Evolutionary conservation across 2,329 filamentous ascomycete species (phyloP), one percentile per base, ranked within the genome.

Genomic region (Celoporthe dispersa): DNA sequence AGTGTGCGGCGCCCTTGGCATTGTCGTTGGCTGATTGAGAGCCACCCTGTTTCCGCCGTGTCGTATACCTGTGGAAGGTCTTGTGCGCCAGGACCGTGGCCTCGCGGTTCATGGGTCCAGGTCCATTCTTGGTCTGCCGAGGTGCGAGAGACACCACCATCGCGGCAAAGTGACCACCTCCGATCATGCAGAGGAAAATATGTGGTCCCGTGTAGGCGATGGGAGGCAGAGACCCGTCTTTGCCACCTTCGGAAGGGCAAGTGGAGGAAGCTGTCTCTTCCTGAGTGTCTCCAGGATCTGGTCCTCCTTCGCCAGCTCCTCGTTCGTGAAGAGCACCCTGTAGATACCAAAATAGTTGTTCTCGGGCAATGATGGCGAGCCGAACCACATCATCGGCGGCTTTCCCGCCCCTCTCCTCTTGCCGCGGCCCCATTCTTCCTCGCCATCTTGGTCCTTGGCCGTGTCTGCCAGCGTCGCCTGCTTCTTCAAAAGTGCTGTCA

Each of bases 171-270:
- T 99, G 96, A 0, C 96, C 96, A 71, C 96, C 96, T 33, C 96
- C 96, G 65, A 99, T 97, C 96, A 99, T 99, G 81, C 94, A 98
- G 63, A 99, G 87, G 78, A 99, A 98, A 64, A 97, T 90, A 78
- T 98, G 94, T 2, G 94, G 93, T 9, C 91, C 90, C 33, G 90
- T 88, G 77, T 91, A 88, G 3, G 84, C 83, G 12, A 86, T 81
- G 1, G 84, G 82, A 2, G 86, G 84, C 6, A 88, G 79, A 22
- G 84, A 82, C 2, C 89, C 88, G 63, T 90, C 89, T 88, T 89
- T 51, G 85, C 81, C 1, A 86, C 82, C 71, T 87, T 87, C 41
- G 80, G 85, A 68, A 80, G 83, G 57, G 81, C 80, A 76, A 83
- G 88, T 0, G 93, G 90, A 3, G 87, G 84, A 1, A 97, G 82